Evolutionary conservation across 2,329 filamentous ascomycete species (phyloP), one percentile per base, ranked within the genome.

Genomic region (Cordyceps javanica): DNA sequence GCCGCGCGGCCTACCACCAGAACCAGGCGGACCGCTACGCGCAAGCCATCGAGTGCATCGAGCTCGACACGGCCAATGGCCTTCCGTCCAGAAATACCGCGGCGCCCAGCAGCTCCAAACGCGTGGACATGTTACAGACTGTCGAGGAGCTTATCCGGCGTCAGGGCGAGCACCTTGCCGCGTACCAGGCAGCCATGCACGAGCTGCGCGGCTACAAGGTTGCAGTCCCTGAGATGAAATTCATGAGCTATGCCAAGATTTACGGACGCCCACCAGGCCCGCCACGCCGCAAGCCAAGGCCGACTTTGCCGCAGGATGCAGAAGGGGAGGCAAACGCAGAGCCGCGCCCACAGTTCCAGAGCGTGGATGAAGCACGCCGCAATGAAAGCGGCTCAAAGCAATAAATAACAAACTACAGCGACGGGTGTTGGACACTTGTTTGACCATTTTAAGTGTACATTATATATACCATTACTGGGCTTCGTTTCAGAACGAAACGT

Each of bases 21-120:
- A 66, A 62, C 11, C 68, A 72, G 58, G 66, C 63, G 16, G 63
- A 67, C 5, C 62, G 62, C 9, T 72, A 71, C 39, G 34, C 39
- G 9, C 56, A 51, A 13, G 66, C 63, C 11, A 57, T 69, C 2
- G 51, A 57, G 28, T 65, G 63, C 44, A 54, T 66, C 5, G 59
- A 64, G 36, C 60, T 65, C 57, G 63, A 68, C 51, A 32, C 46
- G 28, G 21, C 62, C 60, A 48, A 58, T 8, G 19, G 51, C 25
- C 53, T 42, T 23, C 42, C 50, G 2, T 25, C 46, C 38, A 46
- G 8, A 45, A 30, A 39, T 10, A 19, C 28, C 19, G 30, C 42
- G 50, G 16, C 23, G 13, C 13, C 21, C 19, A 8, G 7, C 19
- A 16, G 16, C 36, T 2, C 44, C 7, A 25, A 39, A 8, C 39